These are phyloP conservation scores for Neonectria faginata DNA, from an alignment of 2,329 filamentous ascomycete genomes.

Conservation along the genomic window DNA sequence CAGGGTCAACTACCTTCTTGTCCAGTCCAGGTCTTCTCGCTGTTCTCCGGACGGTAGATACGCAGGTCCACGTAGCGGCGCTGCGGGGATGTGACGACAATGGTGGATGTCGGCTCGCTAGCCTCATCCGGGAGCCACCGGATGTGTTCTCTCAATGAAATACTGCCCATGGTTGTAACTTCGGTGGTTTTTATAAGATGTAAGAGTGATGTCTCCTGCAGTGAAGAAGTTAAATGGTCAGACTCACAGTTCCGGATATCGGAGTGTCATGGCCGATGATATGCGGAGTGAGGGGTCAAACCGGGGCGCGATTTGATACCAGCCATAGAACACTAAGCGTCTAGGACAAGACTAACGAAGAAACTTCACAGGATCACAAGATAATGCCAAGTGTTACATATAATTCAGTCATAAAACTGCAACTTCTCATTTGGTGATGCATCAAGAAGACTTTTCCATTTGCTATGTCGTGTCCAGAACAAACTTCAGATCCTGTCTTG, in stretches of 20 bases:
- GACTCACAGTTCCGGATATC: constrained; percentile 4
- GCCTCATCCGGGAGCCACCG: constrained; percentile 65
- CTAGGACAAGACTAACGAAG: background rate
- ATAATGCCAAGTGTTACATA: background rate
- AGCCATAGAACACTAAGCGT: background rate
- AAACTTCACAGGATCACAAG: background rate
- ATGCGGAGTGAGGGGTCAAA: constrained; percentile 4
- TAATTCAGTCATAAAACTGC: background rate
- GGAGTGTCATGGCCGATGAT: constrained; percentile 2
- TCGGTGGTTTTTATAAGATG: background rate
- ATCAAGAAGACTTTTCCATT: no score
- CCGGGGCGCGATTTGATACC: background rate
- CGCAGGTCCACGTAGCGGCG: constrained; percentile 72
- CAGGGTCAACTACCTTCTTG: constrained; percentile 32
- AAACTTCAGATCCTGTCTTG: background rate
- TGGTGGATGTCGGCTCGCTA: constrained; percentile 71
- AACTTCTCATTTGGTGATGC: background rate
- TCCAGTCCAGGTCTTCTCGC: constrained; percentile 30
- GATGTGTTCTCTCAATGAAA: constrained; percentile 70
- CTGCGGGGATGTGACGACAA: constrained; percentile 71
- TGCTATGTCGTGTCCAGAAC: background rate
- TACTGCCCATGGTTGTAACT: constrained; percentile 54
- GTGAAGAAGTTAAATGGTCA: background rate
- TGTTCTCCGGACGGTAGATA: constrained; percentile 54
- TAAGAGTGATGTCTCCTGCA: background rate